Base-by-base conservation (phyloP, 768 basidiomycete genomes). In the Boletus tomentosulus region DNA sequence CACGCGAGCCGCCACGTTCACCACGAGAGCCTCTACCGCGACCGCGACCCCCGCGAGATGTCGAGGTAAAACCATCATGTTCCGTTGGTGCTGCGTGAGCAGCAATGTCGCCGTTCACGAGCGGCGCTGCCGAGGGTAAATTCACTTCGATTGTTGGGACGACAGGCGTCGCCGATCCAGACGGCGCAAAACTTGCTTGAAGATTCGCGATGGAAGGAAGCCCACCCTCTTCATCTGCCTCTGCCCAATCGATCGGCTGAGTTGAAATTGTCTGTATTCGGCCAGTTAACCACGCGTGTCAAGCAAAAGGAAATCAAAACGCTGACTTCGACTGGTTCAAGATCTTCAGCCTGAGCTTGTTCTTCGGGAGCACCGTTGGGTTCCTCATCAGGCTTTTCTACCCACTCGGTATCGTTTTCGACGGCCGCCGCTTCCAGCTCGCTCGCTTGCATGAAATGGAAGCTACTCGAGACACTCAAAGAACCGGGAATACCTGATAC, bases 371-470 rank as follows among this genome's bases (percentile, higher is more conserved):
- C 19, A 31, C 33, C 54, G 16, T 54, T 60, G 43, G 43, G 27
- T 48, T 60, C 71, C 47, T 63, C 70, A 15, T 79, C 78, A 19
- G 77, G 59, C 31, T 74, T 74, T 61, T 85, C 80, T 10, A 80
- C 78, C 78, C 79, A 84, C 62, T 85, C 84, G 8, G 73, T 74
- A 28, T 64, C 74, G 22, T 80, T 74, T 52, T 84, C 83, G 33
- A 81, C 78, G 11, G 75, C 62, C 22, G 77, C 45, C 0, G 76
- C 66, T 56, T 88, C 89, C 34, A 91, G 75, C 62, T 92, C 89
- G 66, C 89, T 90, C 54, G 79, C 86, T 68, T 89, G 85, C 74
- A 92, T 86, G 69, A 92, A 92, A 62, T 80, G 82, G 77, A 90
- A 86, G 69, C 83, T 80, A 51, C 77, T 76, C 0, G 83, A 73